Conservation (phyloP, 73 alveolate genomes). For the Stentor roeselii region DNA sequence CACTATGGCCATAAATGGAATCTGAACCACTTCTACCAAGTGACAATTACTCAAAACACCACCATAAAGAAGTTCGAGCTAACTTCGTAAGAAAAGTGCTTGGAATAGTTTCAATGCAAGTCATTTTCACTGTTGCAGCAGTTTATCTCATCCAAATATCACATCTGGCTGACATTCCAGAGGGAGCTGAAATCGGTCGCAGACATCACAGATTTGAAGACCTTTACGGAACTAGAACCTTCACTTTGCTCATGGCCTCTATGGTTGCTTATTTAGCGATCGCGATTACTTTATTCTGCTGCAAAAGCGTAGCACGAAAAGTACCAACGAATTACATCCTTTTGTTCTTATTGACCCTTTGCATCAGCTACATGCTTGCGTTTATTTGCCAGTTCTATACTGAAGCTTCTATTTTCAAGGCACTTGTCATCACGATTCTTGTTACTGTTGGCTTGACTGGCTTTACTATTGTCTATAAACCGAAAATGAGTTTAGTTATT, state of each 20-base stretch:
- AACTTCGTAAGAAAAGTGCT: constrained; percentile 58
- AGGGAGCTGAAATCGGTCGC: too few species aligned
- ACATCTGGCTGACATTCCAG: too few species aligned
- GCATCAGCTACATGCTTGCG: constrained; percentile 63
- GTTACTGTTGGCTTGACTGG: constrained; percentile 41
- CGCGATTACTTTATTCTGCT: constrained; percentile 55
- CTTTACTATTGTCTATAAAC: constrained; percentile 31
- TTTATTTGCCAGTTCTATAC: constrained; percentile 46
- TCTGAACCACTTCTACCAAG: not conserved
- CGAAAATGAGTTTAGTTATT: too few species aligned
- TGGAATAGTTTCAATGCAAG: constrained; percentile 53
- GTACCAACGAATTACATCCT: constrained; percentile 79
- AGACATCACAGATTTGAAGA: not conserved
- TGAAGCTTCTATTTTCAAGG: constrained; percentile 41
- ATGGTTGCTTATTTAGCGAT: constrained; percentile 27
- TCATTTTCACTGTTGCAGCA: constrained; percentile 33
- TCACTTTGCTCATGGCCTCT: constrained; percentile 24
- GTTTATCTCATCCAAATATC: not conserved
- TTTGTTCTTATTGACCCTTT: constrained; percentile 65
- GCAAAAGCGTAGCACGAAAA: constrained; percentile 50
- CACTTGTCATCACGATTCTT: constrained; percentile 42
- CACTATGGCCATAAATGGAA: constrained; percentile 5
- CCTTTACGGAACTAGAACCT: not conserved
- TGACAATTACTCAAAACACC: not conserved
- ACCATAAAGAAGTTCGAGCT: not conserved